phyloP scores from a whole-genome alignment of 2,329 filamentous ascomycete species.

The Lasiodiplodia gonubiensis region DNA sequence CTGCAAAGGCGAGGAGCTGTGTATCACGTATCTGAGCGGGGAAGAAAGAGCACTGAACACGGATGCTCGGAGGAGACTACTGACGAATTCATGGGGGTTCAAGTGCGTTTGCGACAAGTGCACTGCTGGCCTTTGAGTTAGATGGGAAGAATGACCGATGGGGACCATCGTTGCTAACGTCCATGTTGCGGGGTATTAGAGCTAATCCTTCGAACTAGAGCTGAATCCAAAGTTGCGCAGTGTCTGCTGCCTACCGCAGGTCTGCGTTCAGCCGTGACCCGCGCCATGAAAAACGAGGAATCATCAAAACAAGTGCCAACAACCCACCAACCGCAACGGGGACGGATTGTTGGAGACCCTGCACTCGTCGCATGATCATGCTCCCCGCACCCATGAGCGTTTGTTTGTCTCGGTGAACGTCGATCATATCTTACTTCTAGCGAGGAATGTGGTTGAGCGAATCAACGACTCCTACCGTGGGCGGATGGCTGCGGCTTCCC shows the following conservation, averaged over 20 bases:
- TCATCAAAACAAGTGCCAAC: neutral
- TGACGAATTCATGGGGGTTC: slow-evolving; percentile 54
- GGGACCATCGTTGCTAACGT: neutral
- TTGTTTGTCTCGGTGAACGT: neutral
- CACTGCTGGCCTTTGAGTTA: slow-evolving; percentile 28
- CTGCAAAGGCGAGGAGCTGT: slow-evolving; percentile 49
- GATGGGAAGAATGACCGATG: neutral
- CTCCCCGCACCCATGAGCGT: neutral
- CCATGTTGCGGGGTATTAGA: neutral
- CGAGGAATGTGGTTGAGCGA: slow-evolving; percentile 14
- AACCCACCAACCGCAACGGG: neutral
- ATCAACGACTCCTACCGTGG: slow-evolving; percentile 4
- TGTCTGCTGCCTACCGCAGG: neutral
- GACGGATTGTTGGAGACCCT: neutral
- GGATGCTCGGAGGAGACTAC: slow-evolving; percentile 43
- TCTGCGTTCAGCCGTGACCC: neutral
- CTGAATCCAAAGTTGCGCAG: slow-evolving; percentile 6
- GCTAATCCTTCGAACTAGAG: slow-evolving; percentile 14
- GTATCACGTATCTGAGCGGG: slow-evolving; percentile 56
- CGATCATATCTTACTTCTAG: slow-evolving; percentile 4
- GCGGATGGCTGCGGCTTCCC: neutral
- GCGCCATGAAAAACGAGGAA: neutral
- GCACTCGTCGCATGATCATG: neutral
- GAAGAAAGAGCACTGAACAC: slow-evolving; percentile 51
- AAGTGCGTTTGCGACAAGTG: slow-evolving; percentile 52